Evolutionary conservation across 345 rosid genomes (phyloP), one percentile per base, ranked within the genome.

Genomic region (Corchorus olitorius): DNA sequence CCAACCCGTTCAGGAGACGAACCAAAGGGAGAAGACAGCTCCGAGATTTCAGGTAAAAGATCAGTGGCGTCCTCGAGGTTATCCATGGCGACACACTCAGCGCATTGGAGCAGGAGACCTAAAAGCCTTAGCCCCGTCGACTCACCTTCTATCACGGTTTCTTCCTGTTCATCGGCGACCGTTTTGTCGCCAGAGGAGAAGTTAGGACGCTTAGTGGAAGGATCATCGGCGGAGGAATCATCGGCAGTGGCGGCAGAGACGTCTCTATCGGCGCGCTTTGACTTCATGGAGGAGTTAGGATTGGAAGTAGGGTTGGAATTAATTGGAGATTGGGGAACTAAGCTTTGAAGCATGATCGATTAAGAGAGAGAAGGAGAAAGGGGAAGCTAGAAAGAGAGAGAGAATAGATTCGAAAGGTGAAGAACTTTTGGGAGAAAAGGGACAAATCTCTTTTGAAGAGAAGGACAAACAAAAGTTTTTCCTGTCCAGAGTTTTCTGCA

Each of bases 1-100:
- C 91, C 95, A 13, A 94, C 97, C 8, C 98, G 87, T 63, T 94
- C 95, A 20, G 97, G 93, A 0, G 98, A 94, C 8, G 98, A 89
- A 9, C 91, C 97, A 70, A 87, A 93, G 20, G 98, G 98, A n/a
- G 98, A 90, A 17, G 95, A 88, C 0, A 89, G 86, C 81, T 89
- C 91, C 16, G 89, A 81, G 76, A 95, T 93, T 86, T 93, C 93
- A 0, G 95, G 93, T 4, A 95, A 74, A 15, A 95, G 90, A 4
- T 87, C 96, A 6, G 83, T 84, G 48, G 98, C 98, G 50, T 87
- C 88, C 33, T 75, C 76, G 73, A 95, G 97, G 64, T 91, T 88
- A 52, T 93, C 90, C 82, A 82, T 88, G 19, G 97, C 97, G 2
- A 95, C 98, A 79, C 88, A 86, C 78, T 95, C 98, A 35, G 99